Evolutionary conservation across 768 basidiomycete species (phyloP).

Genomic region (Lepiota brunneoincarnata): DNA sequence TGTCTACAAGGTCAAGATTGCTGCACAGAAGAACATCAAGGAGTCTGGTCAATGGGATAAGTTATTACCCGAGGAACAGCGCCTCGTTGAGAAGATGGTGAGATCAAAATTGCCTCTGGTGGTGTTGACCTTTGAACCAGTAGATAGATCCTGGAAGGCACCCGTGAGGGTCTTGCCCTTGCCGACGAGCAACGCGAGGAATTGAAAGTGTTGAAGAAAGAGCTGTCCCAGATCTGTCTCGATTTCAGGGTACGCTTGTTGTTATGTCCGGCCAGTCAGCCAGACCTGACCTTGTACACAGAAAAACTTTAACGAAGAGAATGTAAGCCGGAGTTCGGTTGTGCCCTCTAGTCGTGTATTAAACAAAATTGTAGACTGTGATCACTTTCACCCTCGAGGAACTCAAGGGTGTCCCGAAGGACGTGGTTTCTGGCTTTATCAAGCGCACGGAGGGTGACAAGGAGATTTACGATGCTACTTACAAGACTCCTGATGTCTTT

Average conservation of each 20-base stretch:
- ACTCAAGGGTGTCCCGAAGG: constrained; percentile 75
- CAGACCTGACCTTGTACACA: constrained; percentile 21
- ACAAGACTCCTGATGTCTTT: constrained; percentile 81
- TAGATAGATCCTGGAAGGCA: constrained; percentile 65
- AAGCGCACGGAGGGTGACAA: constrained; percentile 58
- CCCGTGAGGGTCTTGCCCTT: constrained; percentile 73
- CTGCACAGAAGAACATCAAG: constrained; percentile 68
- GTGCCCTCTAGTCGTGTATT: neutral
- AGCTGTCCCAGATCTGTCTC: constrained; percentile 71
- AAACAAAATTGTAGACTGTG: constrained; percentile 38
- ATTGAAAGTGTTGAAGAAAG: constrained; percentile 66
- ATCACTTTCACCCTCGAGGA: constrained; percentile 70
- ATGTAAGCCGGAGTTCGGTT: constrained; percentile 36
- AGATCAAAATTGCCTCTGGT: neutral
- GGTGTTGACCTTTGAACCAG: neutral
- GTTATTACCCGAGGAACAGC: constrained; percentile 63
- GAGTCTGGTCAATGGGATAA: constrained; percentile 58
- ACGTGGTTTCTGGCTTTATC: constrained; percentile 75
- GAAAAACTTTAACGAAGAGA: constrained; percentile 92
- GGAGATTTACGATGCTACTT: constrained; percentile 70
- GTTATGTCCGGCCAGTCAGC: neutral
- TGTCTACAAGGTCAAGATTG: constrained; percentile 69
- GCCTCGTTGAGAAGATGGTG: constrained; percentile 80
- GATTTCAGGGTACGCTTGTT: constrained; percentile 74
- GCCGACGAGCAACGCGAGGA: constrained; percentile 58